Percentiles rank a stretch among this genome's conserved stretches.
phyloP scores from a whole-genome alignment of 352 stramenopile genomes.

The Bremia lactucae region DNA sequence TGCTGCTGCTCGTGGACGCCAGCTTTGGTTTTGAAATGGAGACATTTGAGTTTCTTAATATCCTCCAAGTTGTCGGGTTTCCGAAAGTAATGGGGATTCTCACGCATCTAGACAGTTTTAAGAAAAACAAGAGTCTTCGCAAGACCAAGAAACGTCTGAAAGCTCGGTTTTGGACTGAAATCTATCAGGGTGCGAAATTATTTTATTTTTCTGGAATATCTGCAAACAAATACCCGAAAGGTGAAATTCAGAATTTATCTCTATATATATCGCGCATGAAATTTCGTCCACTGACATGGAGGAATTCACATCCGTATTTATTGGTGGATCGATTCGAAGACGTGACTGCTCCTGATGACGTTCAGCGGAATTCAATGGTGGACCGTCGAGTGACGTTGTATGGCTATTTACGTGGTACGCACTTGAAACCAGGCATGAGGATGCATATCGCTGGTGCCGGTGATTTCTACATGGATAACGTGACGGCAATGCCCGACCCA shows the following conservation, averaged over 20 bases:
- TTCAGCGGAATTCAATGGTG: constrained; percentile 88
- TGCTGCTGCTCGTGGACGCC: constrained; percentile 98
- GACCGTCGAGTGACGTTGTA: constrained; percentile 95
- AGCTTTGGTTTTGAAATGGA: constrained; percentile 99
- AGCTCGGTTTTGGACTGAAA: constrained; percentile 99
- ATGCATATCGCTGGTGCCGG: constrained; percentile 97
- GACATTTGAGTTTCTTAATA: constrained; percentile 99
- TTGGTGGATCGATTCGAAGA: constrained; percentile 97
- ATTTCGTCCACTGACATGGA: constrained; percentile 96
- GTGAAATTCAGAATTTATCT: constrained; percentile 96
- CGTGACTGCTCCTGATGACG: constrained; percentile 91
- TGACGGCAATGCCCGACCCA: constrained; percentile 93
- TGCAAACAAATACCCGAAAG: constrained; percentile 99
- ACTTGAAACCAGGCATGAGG: constrained; percentile 93
- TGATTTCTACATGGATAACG: constrained; percentile 93
- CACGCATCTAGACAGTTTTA: constrained; percentile 97
- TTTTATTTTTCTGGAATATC: constrained; percentile 97
- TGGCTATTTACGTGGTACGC: constrained; percentile 97
- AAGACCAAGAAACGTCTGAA: constrained; percentile 99
- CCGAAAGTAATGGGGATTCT: constrained; percentile 97
- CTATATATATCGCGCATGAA: constrained; percentile 97
- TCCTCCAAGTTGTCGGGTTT: constrained; percentile 90
- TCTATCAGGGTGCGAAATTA: constrained; percentile 90
- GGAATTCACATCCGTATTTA: constrained; percentile 99
- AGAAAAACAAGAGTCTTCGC: constrained; percentile 95